Base-by-base conservation (phyloP, 1,139 yeast species). In the Diutina neorugosa region DNA sequence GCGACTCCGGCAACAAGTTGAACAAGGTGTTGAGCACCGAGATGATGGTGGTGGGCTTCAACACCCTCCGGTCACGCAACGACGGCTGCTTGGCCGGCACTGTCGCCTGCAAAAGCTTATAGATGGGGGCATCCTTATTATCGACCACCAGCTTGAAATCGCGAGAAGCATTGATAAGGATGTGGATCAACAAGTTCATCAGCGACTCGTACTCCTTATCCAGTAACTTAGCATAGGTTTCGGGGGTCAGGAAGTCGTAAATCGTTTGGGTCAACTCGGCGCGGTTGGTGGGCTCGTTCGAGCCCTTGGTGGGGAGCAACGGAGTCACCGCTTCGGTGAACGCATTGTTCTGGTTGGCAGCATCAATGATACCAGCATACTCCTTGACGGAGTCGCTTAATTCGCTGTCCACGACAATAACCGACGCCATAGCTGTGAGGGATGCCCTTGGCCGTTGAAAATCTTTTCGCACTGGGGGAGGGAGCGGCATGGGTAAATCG, bases 61-160 rank as follows among this genome's bases (percentile, higher is more conserved):
- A 71, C 50, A 76, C 67, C 61, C 68, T 72, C 65, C 78, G 71
- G 63, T 75, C 79, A 65, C 78, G 71, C 61, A 74, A 68, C 41
- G 75, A 65, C 50, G 74, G 73, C 58, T 69, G 71, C 57, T 69
- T 67, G 44, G 61, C 58, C 53, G 78, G 78, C 53, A 67, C 69
- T 51, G 68, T 60, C 53, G 65, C 68, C 23, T 67, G 59, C 57
- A 75, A 67, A 53, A 64, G 65, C 49, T 64, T 58, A 51, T 71
- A 60, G 54, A 75, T 61, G 47, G 63, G 60, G 18, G 73, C 65
- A 47, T 65, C 61, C 58, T 57, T 64, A 59, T 62, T 64, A 55
- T 71, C 67, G 23, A 67, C 67, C 34, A 59, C 57, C 50, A 64
- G 68, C 47, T 66, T 60, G 43, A 66, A 58, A 16, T 64, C 66